Base-by-base conservation (phyloP, 352 stramenopile species). In the Phytophthora sansomeana region DNA sequence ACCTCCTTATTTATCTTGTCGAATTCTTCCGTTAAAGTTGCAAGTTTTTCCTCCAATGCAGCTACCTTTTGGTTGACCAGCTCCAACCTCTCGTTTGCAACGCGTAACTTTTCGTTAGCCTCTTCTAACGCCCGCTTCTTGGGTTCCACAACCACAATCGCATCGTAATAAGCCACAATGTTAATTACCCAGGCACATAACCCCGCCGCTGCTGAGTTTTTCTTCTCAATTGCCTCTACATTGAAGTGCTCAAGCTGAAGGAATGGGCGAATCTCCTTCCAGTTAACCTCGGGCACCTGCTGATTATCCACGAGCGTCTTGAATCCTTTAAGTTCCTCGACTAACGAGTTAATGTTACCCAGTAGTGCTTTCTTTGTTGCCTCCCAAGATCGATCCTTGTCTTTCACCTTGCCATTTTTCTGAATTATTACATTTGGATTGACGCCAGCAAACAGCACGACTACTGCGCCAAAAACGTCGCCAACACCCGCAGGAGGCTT, bases 151-250 rank as follows among this genome's bases (percentile, higher is more conserved):
- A 95, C 92, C 11, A 98, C 70, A 43, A 98, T 93, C 32, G 97
- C 96, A 63, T 98, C 94, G 55, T 98, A 98, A 77, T 98, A 98
- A 17, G 81, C 74, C 4, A 98, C 93, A 52, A 98, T 98, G 53
- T 95, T 95, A 65, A 95, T 89, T 21, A 94, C 87, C 84, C 85
- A 94, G 0, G 87, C 82, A 63, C 87, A 95, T 1, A 95, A 43
- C 6, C 85, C 85, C 3, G 87, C 87, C 3, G 87, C 79, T 0
- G 87, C 87, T 14, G 85, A 93, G 51, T 93, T 94, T 46, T 92
- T 93, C 66, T 93, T 93, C 42, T 93, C 87, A 7, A 95, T 95
- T 26, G 63, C 76, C 47, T 95, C 85, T 30, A 93, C 85, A 21
- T 71, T 92, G 55, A 95, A 95, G 56, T 95, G 75, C 39, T 93